Base-by-base conservation (phyloP, 2,329 filamentous ascomycete species). In the Ophiobolus disseminans region DNA sequence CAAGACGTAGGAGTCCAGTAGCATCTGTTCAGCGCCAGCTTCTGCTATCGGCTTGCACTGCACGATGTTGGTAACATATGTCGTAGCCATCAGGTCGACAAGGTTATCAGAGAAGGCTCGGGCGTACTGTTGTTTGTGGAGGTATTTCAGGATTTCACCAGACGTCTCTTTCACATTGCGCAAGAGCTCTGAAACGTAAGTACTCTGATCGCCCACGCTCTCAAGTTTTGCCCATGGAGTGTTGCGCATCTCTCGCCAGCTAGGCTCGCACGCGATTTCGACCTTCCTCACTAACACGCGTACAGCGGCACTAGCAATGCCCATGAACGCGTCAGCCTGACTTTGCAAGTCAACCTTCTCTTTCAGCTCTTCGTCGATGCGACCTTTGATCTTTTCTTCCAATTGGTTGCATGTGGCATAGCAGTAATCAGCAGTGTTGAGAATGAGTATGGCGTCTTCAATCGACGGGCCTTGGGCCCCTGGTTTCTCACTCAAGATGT, bases 351-450 rank as follows among this genome's bases (percentile, higher is more conserved):
- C 93, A 5, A 99, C 88, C 54, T 85, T 73, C 3, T 85, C 76
- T 13, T 84, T 84, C 26, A 96, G 78, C 2, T 91, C 89, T 36
- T 84, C 80, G 57, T 97, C 94, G 55, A 99, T 91, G 8, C 91
- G 86, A 62, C 89, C 88, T 75, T 91, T 93, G 73, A 99, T 92
- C 72, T 90, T 96, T 64, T 97, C 92, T 70, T 97, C 93, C 1
- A 99, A 81, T 68, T 97, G 93, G 38, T 87, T 91, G 39, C 91
- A 94, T 22, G 96, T 97, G 20, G 85, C 86, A 68, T 97, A 93
- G 83, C 94, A 99, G 72, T 97, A 99, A 68, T 99, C 94, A 0
- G 94, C 93, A 1, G 94, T 97, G 69, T 99, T 99, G 38, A 99
- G 80, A 1, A 97, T 91, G 3, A 96, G 78, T 11, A 97, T 83